Conservation (phyloP, 2,329 filamentous ascomycete species). For the Phoma herbarum region DNA sequence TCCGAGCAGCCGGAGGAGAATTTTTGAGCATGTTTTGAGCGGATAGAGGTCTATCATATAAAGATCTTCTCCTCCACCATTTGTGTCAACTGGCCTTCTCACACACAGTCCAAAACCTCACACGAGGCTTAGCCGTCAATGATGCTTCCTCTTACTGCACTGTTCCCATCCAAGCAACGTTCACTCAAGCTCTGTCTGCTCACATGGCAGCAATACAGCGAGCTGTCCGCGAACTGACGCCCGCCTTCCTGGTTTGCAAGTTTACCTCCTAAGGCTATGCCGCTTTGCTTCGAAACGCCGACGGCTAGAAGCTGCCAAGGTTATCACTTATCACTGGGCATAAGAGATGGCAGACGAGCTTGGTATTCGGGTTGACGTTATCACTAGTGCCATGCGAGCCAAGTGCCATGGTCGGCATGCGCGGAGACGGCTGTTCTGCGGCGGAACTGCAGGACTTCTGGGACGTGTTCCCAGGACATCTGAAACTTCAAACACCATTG, state of each 20-base stretch:
- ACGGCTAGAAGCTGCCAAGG: constrained; percentile 9
- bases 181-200: neutral
- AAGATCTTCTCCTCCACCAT: neutral
- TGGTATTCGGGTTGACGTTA: constrained; percentile 11
- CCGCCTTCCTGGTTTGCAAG: neutral
- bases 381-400: constrained; percentile 21
- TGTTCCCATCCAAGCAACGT: neutral
- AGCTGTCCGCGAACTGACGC: neutral
- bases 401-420: constrained; percentile 15
- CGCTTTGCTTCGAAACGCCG: constrained; percentile 7
- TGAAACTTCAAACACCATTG: neutral
- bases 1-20: constrained; percentile 3
- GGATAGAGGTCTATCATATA: constrained; percentile 1
- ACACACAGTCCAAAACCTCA: too few species aligned
- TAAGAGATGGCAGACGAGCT: constrained; percentile 1
- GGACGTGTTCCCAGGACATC: neutral
- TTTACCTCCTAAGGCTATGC: constrained; percentile 2
- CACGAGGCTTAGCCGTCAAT: too few species aligned
- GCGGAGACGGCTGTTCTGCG: constrained; percentile 8
- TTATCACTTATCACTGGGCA: constrained; percentile 20
- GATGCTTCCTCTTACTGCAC: too few species aligned
- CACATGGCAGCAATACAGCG: neutral
- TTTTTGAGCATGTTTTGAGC: constrained; percentile 14
- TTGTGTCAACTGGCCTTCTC: neutral
- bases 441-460: neutral